These are phyloP conservation scores for Geotrichum candidum DNA, from an alignment of 1,139 yeast species.

Conservation along the genomic window DNA sequence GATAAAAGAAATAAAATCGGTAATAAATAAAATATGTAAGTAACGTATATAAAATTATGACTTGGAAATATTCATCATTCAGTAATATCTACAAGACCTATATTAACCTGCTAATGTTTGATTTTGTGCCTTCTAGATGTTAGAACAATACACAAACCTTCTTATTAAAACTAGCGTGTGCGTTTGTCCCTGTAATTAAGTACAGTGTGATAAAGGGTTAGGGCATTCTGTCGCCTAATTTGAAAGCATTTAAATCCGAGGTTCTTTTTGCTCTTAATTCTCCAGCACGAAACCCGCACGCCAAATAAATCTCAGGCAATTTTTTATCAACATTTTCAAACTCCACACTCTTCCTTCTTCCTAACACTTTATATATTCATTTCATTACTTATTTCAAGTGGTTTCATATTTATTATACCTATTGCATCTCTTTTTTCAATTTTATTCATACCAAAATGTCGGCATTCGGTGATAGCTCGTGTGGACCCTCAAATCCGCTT, in stretches of 20 bases:
- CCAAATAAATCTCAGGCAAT: not conserved
- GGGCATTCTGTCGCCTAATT: not conserved
- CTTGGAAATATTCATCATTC: too few relatives aligned
- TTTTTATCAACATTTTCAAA: not conserved
- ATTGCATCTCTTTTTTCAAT: not conserved
- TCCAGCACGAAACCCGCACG: not conserved
- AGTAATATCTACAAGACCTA: too few relatives aligned
- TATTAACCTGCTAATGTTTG: too few relatives aligned
- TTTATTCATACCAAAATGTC: conserved; percentile 10
- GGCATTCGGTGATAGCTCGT: conserved; percentile 18
- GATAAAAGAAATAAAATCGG: too few relatives aligned
- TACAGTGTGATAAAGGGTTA: not conserved
- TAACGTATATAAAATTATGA: too few relatives aligned
- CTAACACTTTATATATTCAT: not conserved
- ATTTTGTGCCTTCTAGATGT: too few relatives aligned
- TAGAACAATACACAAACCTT: too few relatives aligned
- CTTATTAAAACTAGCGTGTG: too few relatives aligned
- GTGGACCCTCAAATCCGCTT: conserved; percentile 37
- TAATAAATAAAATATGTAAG: too few relatives aligned
- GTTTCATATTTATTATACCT: not conserved
- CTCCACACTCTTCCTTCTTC: not conserved
- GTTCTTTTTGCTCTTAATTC: not conserved
- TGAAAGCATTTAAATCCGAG: not conserved
- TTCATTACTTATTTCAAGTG: not conserved
- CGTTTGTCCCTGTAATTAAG: not conserved